Evolutionary conservation across 306 rosid genomes (phyloP).

Genomic region (Vicia faba): DNA sequence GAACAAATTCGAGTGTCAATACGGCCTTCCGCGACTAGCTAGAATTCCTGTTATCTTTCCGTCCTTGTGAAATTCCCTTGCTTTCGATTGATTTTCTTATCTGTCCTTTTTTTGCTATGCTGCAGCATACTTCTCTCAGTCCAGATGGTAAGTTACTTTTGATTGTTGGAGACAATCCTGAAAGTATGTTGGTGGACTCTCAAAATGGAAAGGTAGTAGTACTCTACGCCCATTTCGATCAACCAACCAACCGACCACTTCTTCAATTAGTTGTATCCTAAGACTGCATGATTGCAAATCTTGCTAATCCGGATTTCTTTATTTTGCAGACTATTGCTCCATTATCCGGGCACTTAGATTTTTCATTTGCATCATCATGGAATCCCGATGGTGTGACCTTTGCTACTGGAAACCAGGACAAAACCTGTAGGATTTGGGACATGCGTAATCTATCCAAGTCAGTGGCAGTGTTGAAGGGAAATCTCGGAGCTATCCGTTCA

Average conservation of each 20-base stretch:
- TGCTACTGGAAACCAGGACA: constrained; percentile 90
- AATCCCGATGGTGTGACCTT: constrained; percentile 71
- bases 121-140: constrained; percentile 78
- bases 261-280: constrained; percentile 8
- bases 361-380: constrained; percentile 87
- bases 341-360: constrained; percentile 74
- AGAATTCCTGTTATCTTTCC: not conserved
- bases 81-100: constrained; percentile 11
- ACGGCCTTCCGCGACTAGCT: not conserved
- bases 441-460: constrained; percentile 68
- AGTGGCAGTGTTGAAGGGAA: constrained; percentile 72
- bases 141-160: constrained; percentile 68
- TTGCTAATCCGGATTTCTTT: constrained; percentile 24
- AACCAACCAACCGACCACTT: constrained; percentile 16
- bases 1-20: not conserved
- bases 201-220: constrained; percentile 73
- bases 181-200: constrained; percentile 73
- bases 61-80: not conserved
- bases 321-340: constrained; percentile 51
- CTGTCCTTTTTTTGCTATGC: not conserved
- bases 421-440: constrained; percentile 86
- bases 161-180: constrained; percentile 81
- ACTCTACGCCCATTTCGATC: constrained; percentile 3
- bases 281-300: constrained; percentile 4
- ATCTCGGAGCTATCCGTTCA: constrained; percentile 79